These are phyloP conservation scores for Tilletia caries DNA, from an alignment of 1,284 basidiomycete species.

Conservation along the genomic window DNA sequence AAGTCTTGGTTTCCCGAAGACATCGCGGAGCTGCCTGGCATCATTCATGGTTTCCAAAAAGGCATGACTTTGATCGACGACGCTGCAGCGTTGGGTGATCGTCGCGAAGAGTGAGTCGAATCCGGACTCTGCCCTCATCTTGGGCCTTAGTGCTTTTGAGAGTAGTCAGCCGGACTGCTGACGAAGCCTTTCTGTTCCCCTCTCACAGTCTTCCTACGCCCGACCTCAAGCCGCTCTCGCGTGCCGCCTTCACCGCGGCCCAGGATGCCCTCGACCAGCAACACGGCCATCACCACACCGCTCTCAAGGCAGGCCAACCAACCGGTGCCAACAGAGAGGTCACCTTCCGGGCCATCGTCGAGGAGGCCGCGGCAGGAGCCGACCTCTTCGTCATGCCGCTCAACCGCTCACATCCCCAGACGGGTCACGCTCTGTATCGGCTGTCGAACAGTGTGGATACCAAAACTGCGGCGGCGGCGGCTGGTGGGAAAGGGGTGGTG, in stretches of 20 bases:
- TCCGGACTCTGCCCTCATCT: too few relatives aligned
- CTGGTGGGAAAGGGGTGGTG: constrained; percentile 64
- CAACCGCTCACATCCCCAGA: constrained; percentile 73
- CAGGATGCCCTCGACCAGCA: constrained; percentile 10
- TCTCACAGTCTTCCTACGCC: constrained; percentile 67
- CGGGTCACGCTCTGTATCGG: constrained; percentile 70
- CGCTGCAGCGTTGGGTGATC: constrained; percentile 68
- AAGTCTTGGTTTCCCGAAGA: constrained; percentile 70
- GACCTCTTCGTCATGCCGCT: constrained; percentile 85
- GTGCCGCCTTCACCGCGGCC: constrained; percentile 11
- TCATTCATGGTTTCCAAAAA: constrained; percentile 74
- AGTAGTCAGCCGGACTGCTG: neutral
- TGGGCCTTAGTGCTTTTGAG: too few relatives aligned
- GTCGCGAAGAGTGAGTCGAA: neutral
- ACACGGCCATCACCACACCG: neutral
- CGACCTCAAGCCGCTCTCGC: constrained; percentile 51
- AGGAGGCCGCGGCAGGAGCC: constrained; percentile 75
- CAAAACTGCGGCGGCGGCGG: constrained; percentile 52
- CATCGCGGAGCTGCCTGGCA: constrained; percentile 59
- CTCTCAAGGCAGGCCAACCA: neutral
- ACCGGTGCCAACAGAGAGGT: constrained; percentile 30
- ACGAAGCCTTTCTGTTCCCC: constrained; percentile 58
- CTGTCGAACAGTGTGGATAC: constrained; percentile 74
- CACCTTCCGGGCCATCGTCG: constrained; percentile 84
- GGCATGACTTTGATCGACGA: constrained; percentile 88